Base-by-base conservation (phyloP, 306 rosid genomes). In the Pueraria montana region DNA sequence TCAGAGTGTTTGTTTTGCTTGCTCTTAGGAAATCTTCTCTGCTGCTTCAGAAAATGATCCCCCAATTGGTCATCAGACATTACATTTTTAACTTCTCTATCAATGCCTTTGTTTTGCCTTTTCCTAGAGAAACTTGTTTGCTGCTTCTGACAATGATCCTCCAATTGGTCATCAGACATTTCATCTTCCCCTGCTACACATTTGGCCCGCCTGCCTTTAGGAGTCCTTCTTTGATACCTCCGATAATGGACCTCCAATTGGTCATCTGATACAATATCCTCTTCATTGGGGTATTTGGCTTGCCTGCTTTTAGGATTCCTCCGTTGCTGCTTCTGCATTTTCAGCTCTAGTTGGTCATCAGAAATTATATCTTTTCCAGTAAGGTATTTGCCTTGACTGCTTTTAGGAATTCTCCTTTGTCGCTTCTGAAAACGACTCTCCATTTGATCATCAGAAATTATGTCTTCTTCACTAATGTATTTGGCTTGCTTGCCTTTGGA, bases 271-370 rank as follows among this genome's bases (percentile, higher is more conserved):
- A 72, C 66, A 18, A 61, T 59, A 65, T 63, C 79, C 72, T 88
- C 87, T 70, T 67, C 70, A 34, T 65, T 9, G 38, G 61, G 77
- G 78, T 62, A 46, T 84, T 90, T 90, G 48, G 88, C 80, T 81
- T 48, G 92, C 87, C 87, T 91, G 76, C 87, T 84, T 83, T 88
- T 86, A 8, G 91, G 90, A 85, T 81, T 79, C 85, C 89, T 87
- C 83, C 40, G 82, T 14, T 78, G 80, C 81, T 34, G 87, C 77
- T 85, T 87, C 81, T 26, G 78, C 70, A 36, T 66, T 78, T 74
- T 52, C 81, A 40, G 84, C 59, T 79, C 93, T 71, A 75, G 74
- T 68, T 85, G 80, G 53, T 85, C 92, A 61, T 87, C 91, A 12
- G 91, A 85, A 64, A 49, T 63, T n/a, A 66, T 66, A 36, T 18